phyloP scores from a whole-genome alignment of 345 rosid genomes.

The Populus nigra region DNA sequence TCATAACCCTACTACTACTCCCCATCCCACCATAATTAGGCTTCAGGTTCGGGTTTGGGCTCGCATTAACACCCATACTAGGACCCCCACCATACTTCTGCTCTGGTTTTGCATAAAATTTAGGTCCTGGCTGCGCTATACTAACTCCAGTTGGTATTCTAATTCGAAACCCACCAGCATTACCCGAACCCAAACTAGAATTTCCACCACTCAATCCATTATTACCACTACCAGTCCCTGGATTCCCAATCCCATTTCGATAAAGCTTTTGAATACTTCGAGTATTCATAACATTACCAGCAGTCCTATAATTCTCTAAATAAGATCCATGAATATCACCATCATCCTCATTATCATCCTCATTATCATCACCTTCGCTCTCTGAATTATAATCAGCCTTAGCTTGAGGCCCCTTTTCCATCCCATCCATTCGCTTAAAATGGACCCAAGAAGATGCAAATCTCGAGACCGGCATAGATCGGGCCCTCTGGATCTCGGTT shows the following conservation, averaged over 20 bases:
- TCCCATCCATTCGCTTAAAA: constrained; percentile 75
- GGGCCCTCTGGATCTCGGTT: constrained; percentile 81
- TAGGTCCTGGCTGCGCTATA: constrained; percentile 61
- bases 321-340: constrained; percentile 43
- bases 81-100: constrained; percentile 14
- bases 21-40: constrained; percentile 15
- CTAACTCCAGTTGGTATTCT: constrained; percentile 85
- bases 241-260: constrained; percentile 48
- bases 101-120: constrained; percentile 12
- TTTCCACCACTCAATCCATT: background rate
- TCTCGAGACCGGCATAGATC: constrained; percentile 74
- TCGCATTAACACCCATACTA: constrained; percentile 16
- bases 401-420: constrained; percentile 65
- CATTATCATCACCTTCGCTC: constrained; percentile 32
- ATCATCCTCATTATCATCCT: constrained; percentile 41
- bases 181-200: constrained; percentile 2
- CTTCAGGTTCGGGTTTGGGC: background rate
- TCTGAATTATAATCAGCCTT: constrained; percentile 37
- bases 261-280: constrained; percentile 58
- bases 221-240: constrained; percentile 26
- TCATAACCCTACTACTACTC: constrained; percentile 34
- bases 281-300: constrained; percentile 23
- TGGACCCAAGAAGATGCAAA: constrained; percentile 89
- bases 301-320: constrained; percentile 38
- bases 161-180: constrained; percentile 54